Percentiles rank a stretch among this genome's conserved stretches.
These are phyloP conservation scores for Neopestalotiopsis sp. DNA, from an alignment of 2,329 filamentous ascomycete species.

Conservation along the genomic window DNA sequence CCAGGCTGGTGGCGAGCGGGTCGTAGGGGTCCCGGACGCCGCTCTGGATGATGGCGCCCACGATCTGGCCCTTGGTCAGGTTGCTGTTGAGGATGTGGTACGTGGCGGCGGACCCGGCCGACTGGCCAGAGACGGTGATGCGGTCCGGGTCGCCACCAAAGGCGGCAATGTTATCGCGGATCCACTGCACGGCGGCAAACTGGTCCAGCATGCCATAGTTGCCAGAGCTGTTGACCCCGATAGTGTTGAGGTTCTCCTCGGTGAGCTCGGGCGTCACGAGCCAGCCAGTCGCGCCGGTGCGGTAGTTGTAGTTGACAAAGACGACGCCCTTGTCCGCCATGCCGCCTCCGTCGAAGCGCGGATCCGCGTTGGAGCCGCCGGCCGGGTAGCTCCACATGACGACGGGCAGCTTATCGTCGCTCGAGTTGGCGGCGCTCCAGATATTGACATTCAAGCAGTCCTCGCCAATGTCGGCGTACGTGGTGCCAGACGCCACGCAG, in stretches of 20 bases:
- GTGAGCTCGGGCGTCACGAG: constrained; percentile 33
- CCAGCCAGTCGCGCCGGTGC: constrained; percentile 28
- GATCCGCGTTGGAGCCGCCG: constrained; percentile 24
- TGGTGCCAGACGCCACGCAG: constrained; percentile 27
- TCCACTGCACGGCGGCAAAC: constrained; percentile 28
- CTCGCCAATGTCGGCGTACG: constrained; percentile 22
- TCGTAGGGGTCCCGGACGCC: constrained; percentile 38
- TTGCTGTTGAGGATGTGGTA: constrained; percentile 33
- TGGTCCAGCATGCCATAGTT: constrained; percentile 30
- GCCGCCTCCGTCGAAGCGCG: constrained; percentile 27
- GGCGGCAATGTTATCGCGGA: constrained; percentile 25
- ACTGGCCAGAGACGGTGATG: constrained; percentile 22
- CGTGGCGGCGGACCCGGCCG: constrained; percentile 26
- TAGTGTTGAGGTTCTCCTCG: constrained; percentile 23
- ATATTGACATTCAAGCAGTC: constrained; percentile 31
- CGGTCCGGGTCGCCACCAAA: constrained; percentile 29
- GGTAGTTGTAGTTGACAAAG: constrained; percentile 32
- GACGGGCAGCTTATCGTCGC: constrained; percentile 28
- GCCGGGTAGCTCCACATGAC: constrained; percentile 27
- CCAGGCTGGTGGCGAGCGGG: constrained; percentile 32
- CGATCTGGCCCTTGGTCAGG: constrained; percentile 29
- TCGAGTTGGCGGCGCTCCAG: constrained; percentile 26
- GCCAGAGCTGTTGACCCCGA: constrained; percentile 25
- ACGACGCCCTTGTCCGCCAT: constrained; percentile 30
- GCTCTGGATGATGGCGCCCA: constrained; percentile 38